phyloP scores from a whole-genome alignment of 352 stramenopile genomes.

The Phytopythium oedochilum region DNA sequence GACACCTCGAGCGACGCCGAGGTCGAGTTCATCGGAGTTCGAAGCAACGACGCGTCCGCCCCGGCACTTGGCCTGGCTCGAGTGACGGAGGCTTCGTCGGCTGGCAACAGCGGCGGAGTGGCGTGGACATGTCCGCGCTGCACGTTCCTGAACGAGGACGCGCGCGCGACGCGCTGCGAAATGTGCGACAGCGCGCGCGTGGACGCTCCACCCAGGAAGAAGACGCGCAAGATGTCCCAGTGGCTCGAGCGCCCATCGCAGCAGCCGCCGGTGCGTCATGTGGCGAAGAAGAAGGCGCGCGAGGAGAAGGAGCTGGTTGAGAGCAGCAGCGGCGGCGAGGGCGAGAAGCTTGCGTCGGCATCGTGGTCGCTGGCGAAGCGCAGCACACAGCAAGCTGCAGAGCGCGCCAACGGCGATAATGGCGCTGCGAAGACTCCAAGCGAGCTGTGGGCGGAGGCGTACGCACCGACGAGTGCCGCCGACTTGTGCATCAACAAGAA shows the following conservation, averaged over 20 bases:
- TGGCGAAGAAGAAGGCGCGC: constrained; percentile 7
- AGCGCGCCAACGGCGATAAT: neutral
- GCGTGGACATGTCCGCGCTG: constrained; percentile 40
- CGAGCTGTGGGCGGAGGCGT: constrained; percentile 49
- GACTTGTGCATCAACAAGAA: constrained; percentile 83
- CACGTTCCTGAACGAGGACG: constrained; percentile 41
- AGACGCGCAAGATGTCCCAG: constrained; percentile 32
- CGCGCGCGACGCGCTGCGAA: constrained; percentile 19
- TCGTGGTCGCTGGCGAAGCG: constrained; percentile 3
- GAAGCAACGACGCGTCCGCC: neutral
- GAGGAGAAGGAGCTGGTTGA: constrained; percentile 26
- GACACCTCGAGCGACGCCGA: constrained; percentile 25
- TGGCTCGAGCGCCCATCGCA: constrained; percentile 25
- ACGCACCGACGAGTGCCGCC: constrained; percentile 36
- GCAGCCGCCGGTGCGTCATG: constrained; percentile 5
- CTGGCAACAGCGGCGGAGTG: constrained; percentile 2
- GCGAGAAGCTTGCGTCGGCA: constrained; percentile 5
- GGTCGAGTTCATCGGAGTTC: constrained; percentile 7
- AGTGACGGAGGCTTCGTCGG: neutral
- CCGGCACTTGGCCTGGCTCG: neutral
- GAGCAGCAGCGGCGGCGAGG: constrained; percentile 23
- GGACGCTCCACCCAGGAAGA: constrained; percentile 10
- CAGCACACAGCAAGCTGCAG: constrained; percentile 4
- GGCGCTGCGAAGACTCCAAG: neutral
- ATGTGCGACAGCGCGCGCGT: constrained; percentile 31